Conservation (phyloP, 768 basidiomycete genomes). For the Gelatoporia subvermispora region DNA sequence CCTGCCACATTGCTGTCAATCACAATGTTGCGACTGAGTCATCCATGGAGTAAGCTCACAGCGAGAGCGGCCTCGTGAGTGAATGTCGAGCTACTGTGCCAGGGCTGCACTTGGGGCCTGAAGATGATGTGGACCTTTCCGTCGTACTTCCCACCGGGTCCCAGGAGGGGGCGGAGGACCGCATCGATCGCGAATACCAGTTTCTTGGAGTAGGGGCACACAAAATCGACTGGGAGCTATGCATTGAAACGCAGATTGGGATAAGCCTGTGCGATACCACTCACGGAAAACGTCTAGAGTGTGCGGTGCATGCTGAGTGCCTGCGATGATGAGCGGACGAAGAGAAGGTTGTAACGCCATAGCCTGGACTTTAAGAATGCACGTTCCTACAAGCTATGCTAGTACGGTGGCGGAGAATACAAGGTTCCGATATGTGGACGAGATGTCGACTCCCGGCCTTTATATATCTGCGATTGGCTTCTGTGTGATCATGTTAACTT, state of each 20-base stretch:
- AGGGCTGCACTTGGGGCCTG: conserved; percentile 70
- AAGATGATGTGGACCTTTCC: conserved; percentile 74
- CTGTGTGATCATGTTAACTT: no score
- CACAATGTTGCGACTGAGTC: background rate
- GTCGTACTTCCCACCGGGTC: conserved; percentile 53
- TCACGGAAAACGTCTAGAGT: conserved; percentile 76
- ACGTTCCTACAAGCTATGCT: no score
- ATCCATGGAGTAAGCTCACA: conserved; percentile 33
- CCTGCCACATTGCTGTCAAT: conserved; percentile 34
- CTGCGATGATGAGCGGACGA: conserved; percentile 57
- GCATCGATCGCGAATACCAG: conserved; percentile 53
- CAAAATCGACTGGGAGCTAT: conserved; percentile 59
- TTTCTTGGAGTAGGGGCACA: conserved; percentile 79
- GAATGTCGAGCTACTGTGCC: conserved; percentile 73
- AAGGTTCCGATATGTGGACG: no score
- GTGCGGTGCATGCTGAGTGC: conserved; percentile 56
- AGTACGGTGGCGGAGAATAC: no score
- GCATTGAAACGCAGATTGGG: background rate
- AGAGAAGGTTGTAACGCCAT: conserved; percentile 84
- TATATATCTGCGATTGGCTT: no score
- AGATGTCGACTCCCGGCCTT: no score
- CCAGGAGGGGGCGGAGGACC: conserved; percentile 56
- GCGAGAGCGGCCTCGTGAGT: conserved; percentile 82
- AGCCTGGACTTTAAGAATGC: background rate
- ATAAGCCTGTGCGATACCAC: conserved; percentile 19